Conservation (phyloP, 1,284 basidiomycete species). For the Austroboletus niveus region DNA sequence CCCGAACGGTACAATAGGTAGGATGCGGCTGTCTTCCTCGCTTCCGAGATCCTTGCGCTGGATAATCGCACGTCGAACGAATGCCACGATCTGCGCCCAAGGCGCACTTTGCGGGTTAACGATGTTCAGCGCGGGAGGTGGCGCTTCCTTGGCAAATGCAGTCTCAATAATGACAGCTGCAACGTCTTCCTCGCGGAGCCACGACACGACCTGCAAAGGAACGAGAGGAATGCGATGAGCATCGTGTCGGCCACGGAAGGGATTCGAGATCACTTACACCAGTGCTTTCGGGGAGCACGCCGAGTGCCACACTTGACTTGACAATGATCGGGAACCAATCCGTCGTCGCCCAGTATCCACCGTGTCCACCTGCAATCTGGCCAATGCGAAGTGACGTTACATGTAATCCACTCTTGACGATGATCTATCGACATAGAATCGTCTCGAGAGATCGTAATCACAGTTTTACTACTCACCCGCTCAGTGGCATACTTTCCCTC, state of each 20-base stretch:
- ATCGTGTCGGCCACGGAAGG: not conserved
- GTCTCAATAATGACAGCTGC: no score
- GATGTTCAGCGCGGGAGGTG: no score
- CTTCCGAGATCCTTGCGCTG: not conserved
- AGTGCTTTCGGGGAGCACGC: constrained; percentile 24
- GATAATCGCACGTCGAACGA: not conserved
- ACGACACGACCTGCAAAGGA: not conserved
- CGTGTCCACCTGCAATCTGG: constrained; percentile 26
- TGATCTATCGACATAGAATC: not conserved
- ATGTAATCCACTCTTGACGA: not conserved
- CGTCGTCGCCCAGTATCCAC: constrained; percentile 29
- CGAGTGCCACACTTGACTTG: constrained; percentile 25
- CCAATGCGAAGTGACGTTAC: constrained; percentile 9
- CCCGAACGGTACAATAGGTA: not conserved
- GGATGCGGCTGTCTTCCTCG: not conserved
- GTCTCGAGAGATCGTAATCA: not conserved
- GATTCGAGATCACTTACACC: constrained; percentile 22
- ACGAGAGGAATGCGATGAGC: not conserved
- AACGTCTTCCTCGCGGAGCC: no score
- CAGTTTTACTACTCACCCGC: constrained; percentile 23
- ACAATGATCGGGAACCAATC: constrained; percentile 34
- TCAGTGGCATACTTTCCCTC: constrained; percentile 37
- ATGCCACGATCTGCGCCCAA: not conserved
- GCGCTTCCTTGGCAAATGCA: no score
- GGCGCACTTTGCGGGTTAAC: not conserved